Evolutionary conservation across 352 stramenopile genomes (phyloP).

Genomic region (Globisporangium cystogenes): DNA sequence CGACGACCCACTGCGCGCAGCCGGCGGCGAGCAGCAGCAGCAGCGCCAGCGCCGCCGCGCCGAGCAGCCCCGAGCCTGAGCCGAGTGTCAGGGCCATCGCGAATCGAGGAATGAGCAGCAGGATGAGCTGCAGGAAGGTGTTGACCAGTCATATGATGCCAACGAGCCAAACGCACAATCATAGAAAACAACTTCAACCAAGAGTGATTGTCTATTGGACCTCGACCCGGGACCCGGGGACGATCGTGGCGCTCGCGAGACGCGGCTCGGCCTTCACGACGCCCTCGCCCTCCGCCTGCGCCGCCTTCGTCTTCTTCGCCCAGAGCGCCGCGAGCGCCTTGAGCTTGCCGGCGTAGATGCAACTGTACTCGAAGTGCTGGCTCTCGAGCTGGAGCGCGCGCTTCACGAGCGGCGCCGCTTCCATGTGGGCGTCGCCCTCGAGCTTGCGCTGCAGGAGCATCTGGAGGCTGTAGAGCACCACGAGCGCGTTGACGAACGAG

Average conservation of each 20-base stretch:
- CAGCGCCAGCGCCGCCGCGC: neutral
- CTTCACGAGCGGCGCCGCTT: neutral
- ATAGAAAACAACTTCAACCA: too few species aligned
- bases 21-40: neutral
- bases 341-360: conserved; percentile 10
- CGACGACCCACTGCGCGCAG: conserved; percentile 4
- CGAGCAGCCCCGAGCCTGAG: neutral
- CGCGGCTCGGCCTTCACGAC: neutral
- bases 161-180: too few species aligned
- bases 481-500: conserved; percentile 30
- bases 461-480: conserved; percentile 30
- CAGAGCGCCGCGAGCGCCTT: conserved; percentile 6
- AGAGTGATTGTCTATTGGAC: too few species aligned
- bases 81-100: neutral
- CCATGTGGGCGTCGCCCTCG: too few species aligned
- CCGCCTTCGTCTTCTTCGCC: too few species aligned
- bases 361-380: conserved; percentile 12
- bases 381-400: neutral
- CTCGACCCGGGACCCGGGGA: too few species aligned
- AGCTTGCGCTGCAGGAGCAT: conserved; percentile 18
- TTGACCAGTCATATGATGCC: too few species aligned
- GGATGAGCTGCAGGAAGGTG: too few species aligned
- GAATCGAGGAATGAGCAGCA: neutral
- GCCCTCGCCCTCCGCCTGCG: neutral
- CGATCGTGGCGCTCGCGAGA: neutral